Evolutionary conservation across 1,284 basidiomycete genomes (phyloP).

Genomic region (Cutaneotrichosporon daszewskae): DNA sequence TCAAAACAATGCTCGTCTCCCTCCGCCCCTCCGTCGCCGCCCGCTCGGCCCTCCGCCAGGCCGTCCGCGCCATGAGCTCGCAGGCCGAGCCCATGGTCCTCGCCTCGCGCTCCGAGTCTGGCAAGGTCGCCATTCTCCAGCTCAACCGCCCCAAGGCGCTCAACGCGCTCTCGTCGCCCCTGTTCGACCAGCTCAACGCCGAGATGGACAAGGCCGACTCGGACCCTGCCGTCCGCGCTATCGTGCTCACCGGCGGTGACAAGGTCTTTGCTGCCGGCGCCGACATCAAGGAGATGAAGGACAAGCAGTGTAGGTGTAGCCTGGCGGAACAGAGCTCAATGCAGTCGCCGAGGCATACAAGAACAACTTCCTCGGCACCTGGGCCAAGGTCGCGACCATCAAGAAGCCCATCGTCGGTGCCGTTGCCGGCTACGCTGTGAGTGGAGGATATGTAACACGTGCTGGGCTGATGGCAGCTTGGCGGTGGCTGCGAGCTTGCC

Average conservation of each 20-base stretch:
- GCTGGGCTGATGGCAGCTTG: slow-evolving; percentile 56
- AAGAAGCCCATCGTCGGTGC: slow-evolving; percentile 94
- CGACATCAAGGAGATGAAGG: slow-evolving; percentile 60
- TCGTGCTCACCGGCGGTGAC: slow-evolving; percentile 90
- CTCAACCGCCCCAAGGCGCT: slow-evolving; percentile 94
- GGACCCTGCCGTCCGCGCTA: slow-evolving; percentile 68
- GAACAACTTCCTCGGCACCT: slow-evolving; percentile 81
- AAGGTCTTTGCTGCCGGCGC: slow-evolving; percentile 78
- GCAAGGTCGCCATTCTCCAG: slow-evolving; percentile 76
- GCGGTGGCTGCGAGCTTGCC: slow-evolving; percentile 93
- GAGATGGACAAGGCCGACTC: slow-evolving; percentile 67
- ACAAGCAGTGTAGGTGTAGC: slow-evolving; percentile 65
- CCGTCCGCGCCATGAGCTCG: slow-evolving; percentile 34
- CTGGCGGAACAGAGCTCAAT: background rate
- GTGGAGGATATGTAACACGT: slow-evolving; percentile 29
- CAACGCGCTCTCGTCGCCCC: slow-evolving; percentile 79
- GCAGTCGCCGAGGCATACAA: slow-evolving; percentile 80
- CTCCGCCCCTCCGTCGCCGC: slow-evolving; percentile 20
- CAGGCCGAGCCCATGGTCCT: slow-evolving; percentile 42
- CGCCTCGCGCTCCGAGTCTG: slow-evolving; percentile 29
- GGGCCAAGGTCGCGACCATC: slow-evolving; percentile 69
- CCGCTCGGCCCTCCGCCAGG: slow-evolving; percentile 11
- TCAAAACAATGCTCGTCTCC: slow-evolving; percentile 11
- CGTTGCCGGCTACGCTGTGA: slow-evolving; percentile 88
- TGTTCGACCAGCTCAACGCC: slow-evolving; percentile 71